Conservation (phyloP, 345 rosid species). For the Lenwebbia sp. region DNA sequence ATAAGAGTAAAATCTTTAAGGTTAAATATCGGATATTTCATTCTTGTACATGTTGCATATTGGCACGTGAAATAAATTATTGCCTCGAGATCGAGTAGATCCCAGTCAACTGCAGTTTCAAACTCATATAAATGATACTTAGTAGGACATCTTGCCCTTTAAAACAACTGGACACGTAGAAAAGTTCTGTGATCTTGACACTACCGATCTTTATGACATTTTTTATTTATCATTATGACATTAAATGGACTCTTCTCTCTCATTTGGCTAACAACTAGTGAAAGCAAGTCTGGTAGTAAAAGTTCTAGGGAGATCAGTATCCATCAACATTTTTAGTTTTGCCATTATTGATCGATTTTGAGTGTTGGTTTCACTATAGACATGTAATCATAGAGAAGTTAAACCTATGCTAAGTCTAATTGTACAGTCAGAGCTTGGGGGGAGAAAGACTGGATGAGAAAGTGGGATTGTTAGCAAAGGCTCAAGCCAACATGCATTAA, state of each 20-base stretch:
- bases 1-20: neutral
- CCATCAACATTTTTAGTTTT: neutral
- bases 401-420: neutral
- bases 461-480: neutral
- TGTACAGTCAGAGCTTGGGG: neutral
- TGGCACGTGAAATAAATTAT: neutral
- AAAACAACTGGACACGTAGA: neutral
- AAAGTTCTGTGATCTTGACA: neutral
- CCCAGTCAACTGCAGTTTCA: neutral
- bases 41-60: neutral
- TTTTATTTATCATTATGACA: neutral
- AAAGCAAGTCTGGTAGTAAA: neutral
- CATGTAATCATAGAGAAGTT: neutral
- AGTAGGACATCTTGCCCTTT: neutral
- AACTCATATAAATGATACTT: neutral
- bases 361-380: neutral
- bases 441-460: neutral
- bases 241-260: neutral
- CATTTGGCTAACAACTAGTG: neutral
- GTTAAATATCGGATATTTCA: neutral
- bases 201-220: neutral
- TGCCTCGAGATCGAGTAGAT: neutral
- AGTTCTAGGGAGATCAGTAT: neutral
- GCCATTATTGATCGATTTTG: neutral
- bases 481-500: neutral